A percentile compares a stretch with the other conserved stretches of the same genome.
These are phyloP conservation scores for Aquilaria malaccensis DNA, from an alignment of 345 rosid genomes.

Conservation along the genomic window DNA sequence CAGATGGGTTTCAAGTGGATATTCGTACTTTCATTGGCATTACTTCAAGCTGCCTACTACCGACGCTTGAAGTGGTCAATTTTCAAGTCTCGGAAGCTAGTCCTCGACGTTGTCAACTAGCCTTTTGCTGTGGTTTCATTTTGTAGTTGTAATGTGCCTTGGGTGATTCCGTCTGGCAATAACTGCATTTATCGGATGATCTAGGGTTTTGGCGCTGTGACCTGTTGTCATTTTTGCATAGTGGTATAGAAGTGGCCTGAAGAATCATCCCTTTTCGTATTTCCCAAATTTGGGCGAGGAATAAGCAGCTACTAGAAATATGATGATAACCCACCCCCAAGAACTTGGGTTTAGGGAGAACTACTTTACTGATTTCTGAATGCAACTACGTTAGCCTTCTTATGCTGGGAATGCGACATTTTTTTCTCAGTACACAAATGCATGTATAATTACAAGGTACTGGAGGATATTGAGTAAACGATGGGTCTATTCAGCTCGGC, in stretches of 20 bases:
- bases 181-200: constrained; percentile 21
- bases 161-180: constrained; percentile 21
- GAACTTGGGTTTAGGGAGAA: too few species aligned
- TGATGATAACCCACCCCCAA: too few species aligned
- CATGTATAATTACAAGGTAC: too few species aligned
- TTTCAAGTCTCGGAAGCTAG: constrained; percentile 81
- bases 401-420: too few species aligned
- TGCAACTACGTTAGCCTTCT: too few species aligned
- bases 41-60: constrained; percentile 92
- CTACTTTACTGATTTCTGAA: too few species aligned
- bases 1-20: constrained; percentile 99
- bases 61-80: constrained; percentile 94
- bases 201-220: constrained; percentile 22
- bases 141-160: constrained; percentile 6
- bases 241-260: constrained; percentile 21
- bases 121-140: constrained; percentile 7
- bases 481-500: too few species aligned
- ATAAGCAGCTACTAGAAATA: constrained; percentile 17
- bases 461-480: too few species aligned
- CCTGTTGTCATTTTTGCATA: constrained; percentile 18
- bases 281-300: constrained; percentile 21
- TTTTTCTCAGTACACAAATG: too few species aligned
- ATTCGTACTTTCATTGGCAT: constrained; percentile 78
- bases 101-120: constrained; percentile 89
- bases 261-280: constrained; percentile 8